A percentile compares a stretch with the other conserved stretches of the same genome.
phyloP scores from a whole-genome alignment of 1,284 basidiomycete genomes.

The Amylostereum areolatum region DNA sequence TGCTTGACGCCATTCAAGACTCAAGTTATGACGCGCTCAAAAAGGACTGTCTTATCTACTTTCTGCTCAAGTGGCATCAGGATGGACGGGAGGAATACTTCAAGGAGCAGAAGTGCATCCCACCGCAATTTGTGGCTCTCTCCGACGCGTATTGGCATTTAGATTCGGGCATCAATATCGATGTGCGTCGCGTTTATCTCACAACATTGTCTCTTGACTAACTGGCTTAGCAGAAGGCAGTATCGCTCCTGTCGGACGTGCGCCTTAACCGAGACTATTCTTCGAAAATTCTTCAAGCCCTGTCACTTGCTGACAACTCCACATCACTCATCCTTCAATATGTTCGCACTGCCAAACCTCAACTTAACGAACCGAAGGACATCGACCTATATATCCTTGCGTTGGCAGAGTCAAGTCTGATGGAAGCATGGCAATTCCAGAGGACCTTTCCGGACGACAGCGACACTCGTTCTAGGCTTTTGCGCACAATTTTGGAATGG shows the following conservation, averaged over 20 bases:
- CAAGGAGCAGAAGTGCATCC: constrained; percentile 49
- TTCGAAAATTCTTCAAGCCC: constrained; percentile 67
- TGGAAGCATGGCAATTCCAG: constrained; percentile 70
- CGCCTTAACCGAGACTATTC: constrained; percentile 68
- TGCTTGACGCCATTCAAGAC: constrained; percentile 54
- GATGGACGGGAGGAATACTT: constrained; percentile 58
- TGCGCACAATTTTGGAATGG: constrained; percentile 61
- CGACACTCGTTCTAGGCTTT: constrained; percentile 44
- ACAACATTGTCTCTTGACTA: not conserved
- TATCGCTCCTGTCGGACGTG: constrained; percentile 65
- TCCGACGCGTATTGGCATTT: constrained; percentile 78
- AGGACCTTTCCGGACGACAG: constrained; percentile 56
- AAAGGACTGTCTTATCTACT: constrained; percentile 73
- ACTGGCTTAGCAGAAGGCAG: constrained; percentile 42
- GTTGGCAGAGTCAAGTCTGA: constrained; percentile 53
- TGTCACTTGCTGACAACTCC: constrained; percentile 47
- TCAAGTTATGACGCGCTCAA: constrained; percentile 68
- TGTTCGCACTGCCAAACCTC: constrained; percentile 63
- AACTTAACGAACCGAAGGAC: constrained; percentile 58
- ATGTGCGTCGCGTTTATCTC: constrained; percentile 37
- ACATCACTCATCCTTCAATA: constrained; percentile 58
- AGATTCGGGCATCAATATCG: constrained; percentile 57
- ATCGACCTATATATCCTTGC: constrained; percentile 63
- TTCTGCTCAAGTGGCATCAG: constrained; percentile 67
- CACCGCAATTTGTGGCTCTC: constrained; percentile 64